Conservation (phyloP, 1,284 basidiomycete species). For the Pisolithus thermaeus region DNA sequence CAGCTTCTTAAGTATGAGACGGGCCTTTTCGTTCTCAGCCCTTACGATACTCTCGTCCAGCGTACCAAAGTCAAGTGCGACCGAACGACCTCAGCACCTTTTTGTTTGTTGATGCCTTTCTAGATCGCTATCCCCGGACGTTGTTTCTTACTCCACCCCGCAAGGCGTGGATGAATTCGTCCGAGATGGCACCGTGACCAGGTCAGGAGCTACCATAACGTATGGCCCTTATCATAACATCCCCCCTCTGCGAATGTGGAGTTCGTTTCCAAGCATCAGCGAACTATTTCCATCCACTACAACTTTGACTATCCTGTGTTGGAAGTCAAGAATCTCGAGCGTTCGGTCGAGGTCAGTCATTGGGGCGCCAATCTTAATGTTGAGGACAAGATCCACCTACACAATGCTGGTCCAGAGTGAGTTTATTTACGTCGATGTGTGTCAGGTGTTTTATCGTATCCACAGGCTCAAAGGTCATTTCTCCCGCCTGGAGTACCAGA, state of each 20-base stretch:
- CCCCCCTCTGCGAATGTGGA: slow-evolving; percentile 51
- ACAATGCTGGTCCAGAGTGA: slow-evolving; percentile 85
- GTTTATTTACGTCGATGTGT: slow-evolving; percentile 28
- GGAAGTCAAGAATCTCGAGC: slow-evolving; percentile 66
- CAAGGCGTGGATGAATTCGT: slow-evolving; percentile 51
- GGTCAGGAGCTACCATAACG: slow-evolving; percentile 76
- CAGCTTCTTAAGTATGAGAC: slow-evolving; percentile 77
- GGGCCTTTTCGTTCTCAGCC: slow-evolving; percentile 74
- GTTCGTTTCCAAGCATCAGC: slow-evolving; percentile 60
- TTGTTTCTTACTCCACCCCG: slow-evolving; percentile 67
- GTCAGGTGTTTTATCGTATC: slow-evolving; percentile 1
- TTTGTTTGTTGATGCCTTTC: neutral
- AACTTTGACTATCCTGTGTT: slow-evolving; percentile 75
- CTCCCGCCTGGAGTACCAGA: slow-evolving; percentile 85
- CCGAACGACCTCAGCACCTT: slow-evolving; percentile 5
- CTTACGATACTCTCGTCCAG: slow-evolving; percentile 77
- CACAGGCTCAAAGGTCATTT: slow-evolving; percentile 91
- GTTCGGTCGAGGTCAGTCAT: slow-evolving; percentile 88
- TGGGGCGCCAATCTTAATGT: slow-evolving; percentile 96
- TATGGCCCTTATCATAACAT: slow-evolving; percentile 85
- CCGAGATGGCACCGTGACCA: slow-evolving; percentile 55
- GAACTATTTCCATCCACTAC: slow-evolving; percentile 75
- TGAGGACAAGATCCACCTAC: slow-evolving; percentile 80
- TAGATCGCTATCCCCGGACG: slow-evolving; percentile 62
- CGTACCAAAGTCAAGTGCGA: slow-evolving; percentile 80